phyloP scores from a whole-genome alignment of 441 rosid genomes.

The Syzygium malaccense region DNA sequence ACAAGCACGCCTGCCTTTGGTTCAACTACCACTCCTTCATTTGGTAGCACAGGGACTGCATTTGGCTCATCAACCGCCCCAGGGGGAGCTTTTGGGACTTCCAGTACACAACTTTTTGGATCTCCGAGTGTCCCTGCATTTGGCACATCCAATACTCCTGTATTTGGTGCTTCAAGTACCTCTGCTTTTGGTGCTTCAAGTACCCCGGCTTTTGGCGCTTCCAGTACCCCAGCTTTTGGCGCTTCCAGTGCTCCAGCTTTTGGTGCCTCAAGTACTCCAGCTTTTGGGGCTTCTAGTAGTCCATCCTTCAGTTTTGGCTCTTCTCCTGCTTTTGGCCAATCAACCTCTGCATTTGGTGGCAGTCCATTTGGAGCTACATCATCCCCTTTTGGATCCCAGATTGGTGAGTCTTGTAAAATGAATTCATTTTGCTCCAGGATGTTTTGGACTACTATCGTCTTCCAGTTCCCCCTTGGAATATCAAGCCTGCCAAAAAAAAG shows the following conservation, averaged over 20 bases:
- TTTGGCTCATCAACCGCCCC: conserved; percentile 47
- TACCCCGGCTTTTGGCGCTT: conserved; percentile 31
- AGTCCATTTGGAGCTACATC: conserved; percentile 45
- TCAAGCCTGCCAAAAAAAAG: background rate
- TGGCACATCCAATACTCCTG: conserved; percentile 29
- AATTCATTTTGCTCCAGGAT: background rate
- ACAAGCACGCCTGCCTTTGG: conserved; percentile 18
- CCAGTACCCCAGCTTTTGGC: conserved; percentile 19
- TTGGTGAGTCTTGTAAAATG: conserved; percentile 35
- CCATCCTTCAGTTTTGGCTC: conserved; percentile 45
- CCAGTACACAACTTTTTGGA: conserved; percentile 24
- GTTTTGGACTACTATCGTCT: background rate
- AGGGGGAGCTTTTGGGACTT: conserved; percentile 12
- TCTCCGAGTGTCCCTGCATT: conserved; percentile 31
- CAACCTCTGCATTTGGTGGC: conserved; percentile 57
- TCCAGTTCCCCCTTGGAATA: background rate
- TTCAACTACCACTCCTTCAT: conserved; percentile 13
- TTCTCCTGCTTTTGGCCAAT: conserved; percentile 62
- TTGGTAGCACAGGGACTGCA: conserved; percentile 43
- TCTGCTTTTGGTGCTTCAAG: conserved; percentile 32
- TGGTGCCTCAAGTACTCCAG: conserved; percentile 13
- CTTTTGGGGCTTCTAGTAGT: conserved; percentile 18
- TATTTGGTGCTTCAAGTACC: conserved; percentile 33
- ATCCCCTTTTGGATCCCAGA: conserved; percentile 62
- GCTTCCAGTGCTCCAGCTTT: conserved; percentile 7